Conservation (phyloP, 345 rosid species). For the Salix purpurea region DNA sequence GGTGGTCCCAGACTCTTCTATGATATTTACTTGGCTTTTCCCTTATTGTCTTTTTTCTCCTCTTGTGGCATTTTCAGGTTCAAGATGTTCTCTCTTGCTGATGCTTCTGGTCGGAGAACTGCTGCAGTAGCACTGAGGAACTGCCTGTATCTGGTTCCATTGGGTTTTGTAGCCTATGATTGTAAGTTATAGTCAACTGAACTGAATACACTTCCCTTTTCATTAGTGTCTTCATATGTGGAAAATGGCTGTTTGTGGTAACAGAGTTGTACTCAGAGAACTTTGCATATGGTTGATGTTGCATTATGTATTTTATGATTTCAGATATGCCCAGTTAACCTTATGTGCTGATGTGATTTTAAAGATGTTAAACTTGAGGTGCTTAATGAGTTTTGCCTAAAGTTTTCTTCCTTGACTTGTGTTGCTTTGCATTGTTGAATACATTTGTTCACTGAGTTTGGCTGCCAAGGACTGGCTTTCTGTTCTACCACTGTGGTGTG, state of each 20-base stretch:
- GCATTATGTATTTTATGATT: not conserved
- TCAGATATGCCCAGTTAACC: not conserved
- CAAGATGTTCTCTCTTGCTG: conserved; percentile 87
- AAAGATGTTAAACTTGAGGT: not conserved
- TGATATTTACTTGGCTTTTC: not conserved
- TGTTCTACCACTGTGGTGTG: not conserved
- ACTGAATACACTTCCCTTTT: too few species aligned
- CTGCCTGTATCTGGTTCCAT: conserved; percentile 82
- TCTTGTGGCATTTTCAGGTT: conserved; percentile 40
- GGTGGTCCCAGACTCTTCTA: not conserved
- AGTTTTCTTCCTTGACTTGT: not conserved
- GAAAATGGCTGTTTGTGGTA: too few species aligned
- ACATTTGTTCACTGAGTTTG: not conserved
- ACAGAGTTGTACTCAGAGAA: not conserved
- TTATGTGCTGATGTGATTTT: not conserved
- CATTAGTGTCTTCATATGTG: not conserved
- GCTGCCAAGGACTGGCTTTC: not conserved
- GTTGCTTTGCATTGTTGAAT: not conserved
- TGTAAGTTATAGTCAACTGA: conserved; percentile 47
- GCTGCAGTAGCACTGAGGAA: conserved; percentile 79
- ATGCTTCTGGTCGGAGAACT: conserved; percentile 75
- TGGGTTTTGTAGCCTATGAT: conserved; percentile 76
- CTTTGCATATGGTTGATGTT: not conserved
- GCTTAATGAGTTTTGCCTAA: not conserved
- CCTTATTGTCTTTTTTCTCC: not conserved